Evolutionary conservation across 306 rosid species (phyloP).

Genomic region (Quercus aquifolioides): DNA sequence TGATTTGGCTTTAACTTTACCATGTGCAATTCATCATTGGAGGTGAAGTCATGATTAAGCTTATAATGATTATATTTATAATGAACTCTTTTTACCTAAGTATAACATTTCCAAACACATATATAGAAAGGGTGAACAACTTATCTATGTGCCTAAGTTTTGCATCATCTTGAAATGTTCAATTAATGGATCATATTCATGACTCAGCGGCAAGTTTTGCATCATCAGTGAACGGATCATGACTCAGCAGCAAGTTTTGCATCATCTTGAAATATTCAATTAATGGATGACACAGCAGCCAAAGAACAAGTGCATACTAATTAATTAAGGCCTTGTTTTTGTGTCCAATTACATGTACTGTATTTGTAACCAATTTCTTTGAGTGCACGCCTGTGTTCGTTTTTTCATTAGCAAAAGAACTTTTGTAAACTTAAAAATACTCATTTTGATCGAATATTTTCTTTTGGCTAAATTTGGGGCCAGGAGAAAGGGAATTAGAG

Average conservation of each 20-base stretch:
- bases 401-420: not conserved
- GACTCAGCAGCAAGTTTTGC: not conserved
- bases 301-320: not conserved
- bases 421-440: not conserved
- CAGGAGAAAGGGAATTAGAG: not conserved
- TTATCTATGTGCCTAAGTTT: not conserved
- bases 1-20: conserved; percentile 1
- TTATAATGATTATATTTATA: not conserved
- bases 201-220: not conserved
- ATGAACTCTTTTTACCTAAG: conserved; percentile 13
- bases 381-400: not conserved
- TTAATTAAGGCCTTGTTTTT: not conserved
- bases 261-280: not conserved
- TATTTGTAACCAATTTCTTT: not conserved
- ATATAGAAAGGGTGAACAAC: conserved; percentile 7
- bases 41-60: conserved; percentile 17
- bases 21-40: conserved; percentile 32
- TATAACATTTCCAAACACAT: conserved; percentile 10
- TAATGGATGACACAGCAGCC: not conserved
- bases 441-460: not conserved
- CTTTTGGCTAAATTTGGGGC: not conserved
- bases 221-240: not conserved
- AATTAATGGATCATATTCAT: not conserved
- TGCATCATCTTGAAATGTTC: not conserved
- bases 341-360: not conserved